Conservation (phyloP, 1,284 basidiomycete species). For the Cryptococcus wingfieldii region DNA sequence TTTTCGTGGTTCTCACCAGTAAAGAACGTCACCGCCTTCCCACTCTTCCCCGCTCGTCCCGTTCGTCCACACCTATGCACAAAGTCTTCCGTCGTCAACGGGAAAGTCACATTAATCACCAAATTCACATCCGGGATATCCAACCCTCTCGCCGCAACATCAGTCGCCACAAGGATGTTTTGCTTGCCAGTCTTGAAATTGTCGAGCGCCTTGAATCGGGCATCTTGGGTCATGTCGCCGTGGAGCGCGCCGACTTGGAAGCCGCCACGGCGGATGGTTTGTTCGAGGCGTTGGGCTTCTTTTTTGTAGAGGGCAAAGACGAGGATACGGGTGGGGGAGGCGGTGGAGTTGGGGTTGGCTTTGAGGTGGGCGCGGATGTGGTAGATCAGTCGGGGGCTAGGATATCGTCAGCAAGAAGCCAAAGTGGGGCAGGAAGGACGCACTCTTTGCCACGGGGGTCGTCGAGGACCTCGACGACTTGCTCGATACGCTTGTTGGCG, state of each 20-base stretch:
- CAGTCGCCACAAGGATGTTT: slow-evolving; percentile 88
- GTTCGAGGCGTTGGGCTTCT: slow-evolving; percentile 85
- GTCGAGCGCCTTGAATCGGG: slow-evolving; percentile 80
- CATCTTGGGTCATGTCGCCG: slow-evolving; percentile 85
- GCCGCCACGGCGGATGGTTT: slow-evolving; percentile 70
- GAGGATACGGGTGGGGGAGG: slow-evolving; percentile 65
- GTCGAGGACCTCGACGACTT: slow-evolving; percentile 80
- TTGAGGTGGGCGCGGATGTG: slow-evolving; percentile 65
- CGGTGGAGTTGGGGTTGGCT: slow-evolving; percentile 40
- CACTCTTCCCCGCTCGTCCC: slow-evolving; percentile 83
- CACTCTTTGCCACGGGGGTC: slow-evolving; percentile 83
- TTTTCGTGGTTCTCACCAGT: slow-evolving; percentile 81
- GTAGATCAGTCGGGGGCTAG: slow-evolving; percentile 63
- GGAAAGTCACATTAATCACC: slow-evolving; percentile 95
- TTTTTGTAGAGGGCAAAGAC: slow-evolving; percentile 98
- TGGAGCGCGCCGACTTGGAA: slow-evolving; percentile 85
- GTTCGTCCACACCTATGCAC: slow-evolving; percentile 97
- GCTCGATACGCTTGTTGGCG: slow-evolving; percentile 83
- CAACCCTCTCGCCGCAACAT: slow-evolving; percentile 92
- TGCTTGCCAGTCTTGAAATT: slow-evolving; percentile 83
- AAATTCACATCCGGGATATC: slow-evolving; percentile 95
- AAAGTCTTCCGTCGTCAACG: slow-evolving; percentile 83
- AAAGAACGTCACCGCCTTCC: slow-evolving; percentile 96
- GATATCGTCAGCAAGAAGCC: neutral
- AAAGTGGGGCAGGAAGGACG: slow-evolving; percentile 3